Evolutionary conservation across 1,284 basidiomycete genomes (phyloP).

Genomic region (Cryptococcus neoformans): DNA sequence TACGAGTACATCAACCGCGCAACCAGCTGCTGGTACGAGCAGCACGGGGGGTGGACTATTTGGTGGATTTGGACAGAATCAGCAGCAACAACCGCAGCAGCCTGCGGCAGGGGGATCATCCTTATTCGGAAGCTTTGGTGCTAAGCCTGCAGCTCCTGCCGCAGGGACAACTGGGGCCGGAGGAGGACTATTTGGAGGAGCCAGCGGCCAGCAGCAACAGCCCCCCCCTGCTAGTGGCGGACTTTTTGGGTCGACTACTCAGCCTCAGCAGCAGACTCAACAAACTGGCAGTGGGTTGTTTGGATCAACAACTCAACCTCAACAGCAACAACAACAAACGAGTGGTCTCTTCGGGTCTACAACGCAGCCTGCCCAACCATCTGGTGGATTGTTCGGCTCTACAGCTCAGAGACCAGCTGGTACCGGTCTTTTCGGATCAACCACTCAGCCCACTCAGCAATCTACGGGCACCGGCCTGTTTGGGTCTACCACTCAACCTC

Average conservation of each 20-base stretch:
- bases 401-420: slow-evolving; percentile 7
- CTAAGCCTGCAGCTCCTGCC: slow-evolving; percentile 8
- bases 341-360: slow-evolving; percentile 2
- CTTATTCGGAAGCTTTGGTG: slow-evolving; percentile 17
- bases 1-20: neutral
- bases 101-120: slow-evolving; percentile 10
- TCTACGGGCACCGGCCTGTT: slow-evolving; percentile 14
- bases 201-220: slow-evolving; percentile 20
- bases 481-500: slow-evolving; percentile 13
- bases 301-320: slow-evolving; percentile 8
- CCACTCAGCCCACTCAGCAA: slow-evolving; percentile 6
- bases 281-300: slow-evolving; percentile 18
- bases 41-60: slow-evolving; percentile 8
- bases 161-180: slow-evolving; percentile 2
- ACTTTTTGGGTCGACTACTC: slow-evolving; percentile 15
- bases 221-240: slow-evolving; percentile 21
- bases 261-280: slow-evolving; percentile 30
- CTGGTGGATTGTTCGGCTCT: slow-evolving; percentile 5
- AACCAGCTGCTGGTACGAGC: slow-evolving; percentile 6
- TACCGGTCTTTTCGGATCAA: slow-evolving; percentile 2
- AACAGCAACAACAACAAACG: slow-evolving; percentile 7
- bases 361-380: slow-evolving; percentile 1
- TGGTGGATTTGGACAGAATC: slow-evolving; percentile 3
- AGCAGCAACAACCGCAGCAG: slow-evolving; percentile 4
- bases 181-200: slow-evolving; percentile 13